Evolutionary conservation across 2,329 filamentous ascomycete genomes (phyloP).

Genomic region (Lachnellula arida): DNA sequence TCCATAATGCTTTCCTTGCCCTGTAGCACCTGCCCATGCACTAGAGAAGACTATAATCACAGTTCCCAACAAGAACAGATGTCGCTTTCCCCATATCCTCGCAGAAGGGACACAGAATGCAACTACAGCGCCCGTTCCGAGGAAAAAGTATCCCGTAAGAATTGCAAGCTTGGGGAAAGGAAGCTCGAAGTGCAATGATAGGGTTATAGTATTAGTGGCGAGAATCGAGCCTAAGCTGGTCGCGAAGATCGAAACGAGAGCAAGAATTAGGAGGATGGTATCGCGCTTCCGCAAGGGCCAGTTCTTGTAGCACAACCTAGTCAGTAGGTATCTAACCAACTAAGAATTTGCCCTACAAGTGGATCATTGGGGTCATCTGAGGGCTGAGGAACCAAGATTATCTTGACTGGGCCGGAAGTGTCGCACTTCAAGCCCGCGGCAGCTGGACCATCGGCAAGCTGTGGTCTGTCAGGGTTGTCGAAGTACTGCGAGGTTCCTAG

Average conservation of each 20-base stretch:
- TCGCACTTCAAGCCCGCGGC: constrained; percentile 65
- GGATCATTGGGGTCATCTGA: constrained; percentile 89
- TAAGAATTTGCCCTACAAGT: constrained; percentile 45
- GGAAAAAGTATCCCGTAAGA: constrained; percentile 81
- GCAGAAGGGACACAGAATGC: constrained; percentile 84
- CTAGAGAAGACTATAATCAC: constrained; percentile 68
- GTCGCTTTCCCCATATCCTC: constrained; percentile 87
- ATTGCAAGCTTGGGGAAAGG: constrained; percentile 74
- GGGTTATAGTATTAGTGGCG: constrained; percentile 78
- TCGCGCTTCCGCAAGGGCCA: constrained; percentile 89
- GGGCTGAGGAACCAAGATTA: constrained; percentile 86
- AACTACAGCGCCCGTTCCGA: constrained; percentile 76
- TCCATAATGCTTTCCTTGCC: constrained; percentile 51
- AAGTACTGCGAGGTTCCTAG: constrained; percentile 61
- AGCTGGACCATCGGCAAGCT: constrained; percentile 34
- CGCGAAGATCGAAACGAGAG: constrained; percentile 75
- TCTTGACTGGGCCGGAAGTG: constrained; percentile 57
- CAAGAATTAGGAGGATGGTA: constrained; percentile 72
- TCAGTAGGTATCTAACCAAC: constrained; percentile 8
- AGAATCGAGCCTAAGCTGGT: constrained; percentile 81
- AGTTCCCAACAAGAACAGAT: constrained; percentile 76
- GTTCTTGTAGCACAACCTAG: constrained; percentile 47
- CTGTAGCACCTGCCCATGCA: constrained; percentile 66
- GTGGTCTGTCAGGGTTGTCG: constrained; percentile 50
- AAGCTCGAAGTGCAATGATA: constrained; percentile 61